Percentiles rank a stretch among this genome's conserved stretches.
Conservation (phyloP, 257 asterid genomes). For the Craterostigma plantagineum region DNA sequence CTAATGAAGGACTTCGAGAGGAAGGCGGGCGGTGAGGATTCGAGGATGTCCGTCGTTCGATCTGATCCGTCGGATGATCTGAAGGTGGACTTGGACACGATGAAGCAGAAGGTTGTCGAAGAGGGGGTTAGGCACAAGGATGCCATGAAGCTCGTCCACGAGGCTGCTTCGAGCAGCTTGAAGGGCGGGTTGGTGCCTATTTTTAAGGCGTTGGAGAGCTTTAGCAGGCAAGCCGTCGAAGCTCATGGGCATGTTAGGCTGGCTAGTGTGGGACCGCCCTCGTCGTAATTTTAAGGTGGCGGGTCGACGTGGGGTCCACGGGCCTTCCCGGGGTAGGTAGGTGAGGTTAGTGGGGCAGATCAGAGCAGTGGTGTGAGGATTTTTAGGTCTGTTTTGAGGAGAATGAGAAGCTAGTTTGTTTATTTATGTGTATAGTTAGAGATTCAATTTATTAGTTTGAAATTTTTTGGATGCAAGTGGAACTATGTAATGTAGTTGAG, state of each 20-base stretch:
- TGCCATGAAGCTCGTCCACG: constrained; percentile 60
- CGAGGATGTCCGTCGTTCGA: constrained; percentile 28
- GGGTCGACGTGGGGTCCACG: no score
- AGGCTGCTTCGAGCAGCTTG: constrained; percentile 75
- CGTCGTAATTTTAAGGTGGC: no score
- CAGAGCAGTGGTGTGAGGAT: no score
- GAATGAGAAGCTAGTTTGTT: no score
- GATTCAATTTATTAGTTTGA: not conserved
- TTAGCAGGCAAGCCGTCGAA: constrained; percentile 53
- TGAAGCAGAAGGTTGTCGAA: constrained; percentile 40
- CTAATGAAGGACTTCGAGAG: constrained; percentile 42
- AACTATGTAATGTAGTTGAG: not conserved
- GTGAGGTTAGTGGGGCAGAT: no score
- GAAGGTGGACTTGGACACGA: constrained; percentile 69
- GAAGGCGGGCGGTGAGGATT: constrained; percentile 9
- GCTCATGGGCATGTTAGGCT: constrained; percentile 72
- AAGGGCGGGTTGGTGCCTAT: constrained; percentile 85
- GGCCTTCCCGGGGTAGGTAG: no score
- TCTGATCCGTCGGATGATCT: constrained; percentile 53
- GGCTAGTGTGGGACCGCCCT: no score
- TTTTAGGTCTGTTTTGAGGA: no score
- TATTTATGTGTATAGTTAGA: no score
- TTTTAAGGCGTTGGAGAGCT: constrained; percentile 78
- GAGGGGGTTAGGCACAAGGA: constrained; percentile 77
- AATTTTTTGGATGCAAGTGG: not conserved